Percentiles rank a stretch among this genome's conserved stretches.
Conservation (phyloP, 2,329 filamentous ascomycete species). For the Talaromyces sp. region DNA sequence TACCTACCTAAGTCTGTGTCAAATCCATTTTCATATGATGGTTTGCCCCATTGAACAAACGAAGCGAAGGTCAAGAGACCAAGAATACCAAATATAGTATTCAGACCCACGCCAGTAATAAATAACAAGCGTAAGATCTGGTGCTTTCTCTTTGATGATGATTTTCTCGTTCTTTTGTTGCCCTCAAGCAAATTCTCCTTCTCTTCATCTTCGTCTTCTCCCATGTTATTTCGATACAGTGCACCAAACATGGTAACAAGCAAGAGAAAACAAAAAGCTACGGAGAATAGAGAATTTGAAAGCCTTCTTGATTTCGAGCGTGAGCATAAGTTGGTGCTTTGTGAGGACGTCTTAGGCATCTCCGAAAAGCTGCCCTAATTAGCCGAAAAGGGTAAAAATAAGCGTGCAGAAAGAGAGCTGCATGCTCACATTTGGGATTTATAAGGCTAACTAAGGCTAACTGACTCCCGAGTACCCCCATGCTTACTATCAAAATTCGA, state of each 20-base stretch:
- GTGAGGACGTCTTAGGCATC: neutral
- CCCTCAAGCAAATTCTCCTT: neutral
- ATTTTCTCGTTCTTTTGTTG: neutral
- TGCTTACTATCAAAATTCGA: neutral
- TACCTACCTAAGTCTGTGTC: neutral
- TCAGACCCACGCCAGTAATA: neutral
- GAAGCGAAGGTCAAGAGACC: neutral
- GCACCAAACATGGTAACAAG: neutral
- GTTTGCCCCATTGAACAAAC: neutral
- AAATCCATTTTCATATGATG: slow-evolving; percentile 4
- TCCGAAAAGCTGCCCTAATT: neutral
- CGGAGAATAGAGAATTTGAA: neutral
- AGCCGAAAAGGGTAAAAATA: neutral
- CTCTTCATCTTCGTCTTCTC: neutral
- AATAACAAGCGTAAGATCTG: neutral
- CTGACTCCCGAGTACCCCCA: neutral
- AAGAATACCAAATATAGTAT: neutral
- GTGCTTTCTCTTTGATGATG: neutral
- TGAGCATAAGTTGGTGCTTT: neutral
- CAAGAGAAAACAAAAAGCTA: neutral
- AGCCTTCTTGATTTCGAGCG: no score
- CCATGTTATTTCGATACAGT: neutral
- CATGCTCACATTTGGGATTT: neutral
- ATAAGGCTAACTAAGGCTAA: neutral
- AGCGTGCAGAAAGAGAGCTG: neutral